Conservation (phyloP, 306 rosid species). For the Sophora flavescens region DNA sequence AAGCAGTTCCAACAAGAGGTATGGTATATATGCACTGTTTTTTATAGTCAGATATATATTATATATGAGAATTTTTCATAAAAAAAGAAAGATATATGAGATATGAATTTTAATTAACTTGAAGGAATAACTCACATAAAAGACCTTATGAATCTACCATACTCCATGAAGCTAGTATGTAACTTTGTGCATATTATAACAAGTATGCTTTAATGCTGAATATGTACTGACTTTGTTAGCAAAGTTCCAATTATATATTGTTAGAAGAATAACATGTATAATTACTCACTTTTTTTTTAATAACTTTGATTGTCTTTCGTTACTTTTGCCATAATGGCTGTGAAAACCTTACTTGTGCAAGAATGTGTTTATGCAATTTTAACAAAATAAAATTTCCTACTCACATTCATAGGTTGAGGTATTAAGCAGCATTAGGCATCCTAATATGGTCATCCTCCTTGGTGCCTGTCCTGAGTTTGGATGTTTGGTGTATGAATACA, state of each 20-base stretch:
- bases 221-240: background rate
- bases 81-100: background rate
- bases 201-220: conserved; percentile 6
- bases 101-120: conserved; percentile 7
- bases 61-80: background rate
- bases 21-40: background rate
- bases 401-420: conserved; percentile 53
- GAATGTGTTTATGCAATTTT: conserved; percentile 14
- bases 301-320: background rate
- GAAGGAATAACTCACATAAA: background rate
- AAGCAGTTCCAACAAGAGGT: conserved; percentile 62
- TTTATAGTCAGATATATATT: background rate
- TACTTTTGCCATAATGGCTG: background rate
- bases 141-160: background rate
- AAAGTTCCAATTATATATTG: conserved; percentile 4
- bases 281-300: background rate
- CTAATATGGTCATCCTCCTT: conserved; percentile 66
- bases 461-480: conserved; percentile 71
- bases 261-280: background rate
- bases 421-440: conserved; percentile 65
- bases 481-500: conserved; percentile 65
- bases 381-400: background rate
- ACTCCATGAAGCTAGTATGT: background rate
- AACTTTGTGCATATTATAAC: background rate
- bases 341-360: conserved; percentile 6